Conservation (phyloP, 345 rosid genomes). For the Populus pruinosa region DNA sequence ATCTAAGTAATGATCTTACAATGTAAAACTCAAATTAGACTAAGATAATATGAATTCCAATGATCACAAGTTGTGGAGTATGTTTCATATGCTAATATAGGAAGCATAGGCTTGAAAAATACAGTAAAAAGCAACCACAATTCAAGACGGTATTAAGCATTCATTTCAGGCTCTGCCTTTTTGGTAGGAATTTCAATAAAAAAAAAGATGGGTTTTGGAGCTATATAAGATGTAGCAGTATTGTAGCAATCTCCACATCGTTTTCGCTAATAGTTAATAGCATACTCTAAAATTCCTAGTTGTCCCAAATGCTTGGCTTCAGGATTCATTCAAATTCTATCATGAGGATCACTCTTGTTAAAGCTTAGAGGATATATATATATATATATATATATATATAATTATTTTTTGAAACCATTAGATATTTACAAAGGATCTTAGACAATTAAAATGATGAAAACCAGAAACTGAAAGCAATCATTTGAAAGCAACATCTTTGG, state of each 20-base stretch:
- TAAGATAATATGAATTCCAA: neutral
- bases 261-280: neutral
- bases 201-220: constrained; percentile 14
- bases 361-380: too few relatives aligned
- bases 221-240: neutral
- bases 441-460: too few relatives aligned
- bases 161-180: neutral
- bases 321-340: neutral
- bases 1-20: neutral
- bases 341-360: neutral
- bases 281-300: neutral
- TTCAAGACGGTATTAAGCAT: too few relatives aligned
- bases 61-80: neutral
- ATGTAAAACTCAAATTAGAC: neutral
- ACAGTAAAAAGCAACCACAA: too few relatives aligned
- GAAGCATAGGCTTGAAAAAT: too few relatives aligned
- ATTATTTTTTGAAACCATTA: too few relatives aligned
- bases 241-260: constrained; percentile 30
- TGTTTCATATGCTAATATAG: too few relatives aligned
- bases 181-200: constrained; percentile 11
- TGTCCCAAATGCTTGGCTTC: neutral
- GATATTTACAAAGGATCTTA: too few relatives aligned
- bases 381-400: too few relatives aligned
- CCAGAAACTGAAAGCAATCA: neutral
- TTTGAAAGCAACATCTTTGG: neutral